A percentile compares a stretch with the other conserved stretches of the same genome.
Conservation (phyloP, 2,329 filamentous ascomycete genomes). For the Epichloe bromicola region DNA sequence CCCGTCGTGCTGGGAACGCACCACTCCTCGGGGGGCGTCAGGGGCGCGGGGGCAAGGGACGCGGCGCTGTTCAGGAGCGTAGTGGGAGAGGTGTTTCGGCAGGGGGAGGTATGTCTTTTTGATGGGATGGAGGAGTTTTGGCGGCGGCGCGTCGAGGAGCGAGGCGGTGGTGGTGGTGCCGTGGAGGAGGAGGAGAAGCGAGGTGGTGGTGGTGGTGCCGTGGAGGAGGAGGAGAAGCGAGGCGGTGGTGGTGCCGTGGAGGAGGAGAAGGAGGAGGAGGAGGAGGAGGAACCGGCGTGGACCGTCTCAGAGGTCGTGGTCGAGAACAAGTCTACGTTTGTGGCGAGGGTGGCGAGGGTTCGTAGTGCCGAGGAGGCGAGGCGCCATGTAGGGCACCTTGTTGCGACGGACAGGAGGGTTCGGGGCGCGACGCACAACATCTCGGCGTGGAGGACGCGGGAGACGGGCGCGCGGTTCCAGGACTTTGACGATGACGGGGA, state of each 20-base stretch:
- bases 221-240: not conserved
- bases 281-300: conserved; percentile 44
- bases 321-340: conserved; percentile 79
- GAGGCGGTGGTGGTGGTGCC: conserved; percentile 1
- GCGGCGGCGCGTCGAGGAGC: conserved; percentile 27
- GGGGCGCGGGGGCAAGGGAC: conserved; percentile 59
- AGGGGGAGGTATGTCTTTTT: conserved; percentile 79
- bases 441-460: conserved; percentile 77
- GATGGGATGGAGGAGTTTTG: conserved; percentile 72
- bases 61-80: conserved; percentile 56
- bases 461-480: conserved; percentile 41
- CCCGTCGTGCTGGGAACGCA: conserved; percentile 68
- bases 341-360: conserved; percentile 64
- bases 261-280: conserved; percentile 25
- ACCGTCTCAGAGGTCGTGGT: conserved; percentile 56
- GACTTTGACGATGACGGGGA: conserved; percentile 98
- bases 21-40: conserved; percentile 60
- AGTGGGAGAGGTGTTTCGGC: conserved; percentile 54
- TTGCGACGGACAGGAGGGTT: conserved; percentile 71
- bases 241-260: not conserved
- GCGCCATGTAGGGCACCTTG: conserved; percentile 57
- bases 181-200: no score
- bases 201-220: no score
- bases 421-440: conserved; percentile 93
- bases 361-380: conserved; percentile 50